A percentile compares a stretch with the other conserved stretches of the same genome.
Evolutionary conservation across 352 stramenopile genomes (phyloP).

Genomic region (Globisporangium carolinianum): DNA sequence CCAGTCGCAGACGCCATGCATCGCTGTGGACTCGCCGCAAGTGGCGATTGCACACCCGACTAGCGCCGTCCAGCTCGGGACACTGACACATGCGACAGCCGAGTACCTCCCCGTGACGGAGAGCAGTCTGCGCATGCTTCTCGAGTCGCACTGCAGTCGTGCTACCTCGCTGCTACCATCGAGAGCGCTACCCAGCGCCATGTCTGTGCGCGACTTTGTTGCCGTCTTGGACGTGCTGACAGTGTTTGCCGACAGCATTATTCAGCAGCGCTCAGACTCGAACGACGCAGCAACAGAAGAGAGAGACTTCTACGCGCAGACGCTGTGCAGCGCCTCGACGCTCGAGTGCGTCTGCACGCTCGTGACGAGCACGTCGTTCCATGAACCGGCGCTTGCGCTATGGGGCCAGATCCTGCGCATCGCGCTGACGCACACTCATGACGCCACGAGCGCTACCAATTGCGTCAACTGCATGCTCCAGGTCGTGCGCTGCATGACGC

Average conservation of each 20-base stretch:
- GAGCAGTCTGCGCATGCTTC: slow-evolving; percentile 24
- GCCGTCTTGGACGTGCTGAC: slow-evolving; percentile 40
- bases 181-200: too few relatives aligned
- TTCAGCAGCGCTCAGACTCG: not conserved
- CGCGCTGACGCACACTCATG: slow-evolving; percentile 22
- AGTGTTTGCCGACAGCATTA: slow-evolving; percentile 13
- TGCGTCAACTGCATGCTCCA: slow-evolving; percentile 46
- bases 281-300: slow-evolving; percentile 6
- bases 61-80: slow-evolving; percentile 24
- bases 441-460: slow-evolving; percentile 35
- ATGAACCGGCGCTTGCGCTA: slow-evolving; percentile 27
- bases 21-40: slow-evolving; percentile 21
- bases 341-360: slow-evolving; percentile 42
- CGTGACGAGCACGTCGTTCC: slow-evolving; percentile 22
- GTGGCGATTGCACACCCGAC: slow-evolving; percentile 49
- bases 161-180: too few relatives aligned
- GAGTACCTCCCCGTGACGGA: slow-evolving; percentile 24
- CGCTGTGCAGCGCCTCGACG: slow-evolving; percentile 27
- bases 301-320: slow-evolving; percentile 22
- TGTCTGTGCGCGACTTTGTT: slow-evolving; percentile 19
- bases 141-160: slow-evolving; percentile 37
- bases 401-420: slow-evolving; percentile 33
- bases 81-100: slow-evolving; percentile 10
- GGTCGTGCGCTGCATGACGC: slow-evolving; percentile 34
- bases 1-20: slow-evolving; percentile 24